These are phyloP conservation scores for Mycena pura DNA, from an alignment of 768 basidiomycete genomes.

Conservation along the genomic window DNA sequence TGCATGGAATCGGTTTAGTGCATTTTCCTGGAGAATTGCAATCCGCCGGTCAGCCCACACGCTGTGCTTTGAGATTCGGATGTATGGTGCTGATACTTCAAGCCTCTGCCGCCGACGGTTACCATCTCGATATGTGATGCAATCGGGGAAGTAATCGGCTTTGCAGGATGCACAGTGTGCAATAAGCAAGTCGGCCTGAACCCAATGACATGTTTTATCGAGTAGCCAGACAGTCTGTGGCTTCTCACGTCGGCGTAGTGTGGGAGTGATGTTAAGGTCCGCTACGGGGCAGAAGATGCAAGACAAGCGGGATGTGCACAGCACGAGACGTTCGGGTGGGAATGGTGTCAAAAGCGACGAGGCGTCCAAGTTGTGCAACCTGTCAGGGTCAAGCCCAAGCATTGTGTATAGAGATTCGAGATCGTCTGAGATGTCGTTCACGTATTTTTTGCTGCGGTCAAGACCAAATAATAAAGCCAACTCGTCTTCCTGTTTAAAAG, in stretches of 20 bases:
- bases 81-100: slow-evolving; percentile 20
- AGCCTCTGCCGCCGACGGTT: slow-evolving; percentile 13
- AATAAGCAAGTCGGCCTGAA: slow-evolving; percentile 8
- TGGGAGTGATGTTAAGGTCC: slow-evolving; percentile 14
- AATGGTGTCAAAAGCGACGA: background rate
- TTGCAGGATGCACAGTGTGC: slow-evolving; percentile 23
- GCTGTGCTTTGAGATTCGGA: slow-evolving; percentile 30
- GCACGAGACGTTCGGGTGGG: background rate
- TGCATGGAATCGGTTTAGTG: no score
- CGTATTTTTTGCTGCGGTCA: background rate
- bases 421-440: background rate
- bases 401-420: background rate
- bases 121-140: slow-evolving; percentile 16
- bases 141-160: slow-evolving; percentile 29
- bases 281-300: slow-evolving; percentile 15
- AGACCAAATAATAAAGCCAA: no score
- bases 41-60: no score
- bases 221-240: slow-evolving; percentile 7
- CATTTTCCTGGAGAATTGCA: no score
- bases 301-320: slow-evolving; percentile 3
- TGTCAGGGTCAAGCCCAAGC: slow-evolving; percentile 5
- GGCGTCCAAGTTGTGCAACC: background rate
- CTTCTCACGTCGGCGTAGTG: slow-evolving; percentile 5
- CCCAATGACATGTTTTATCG: background rate
- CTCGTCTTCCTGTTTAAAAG: no score